Evolutionary conservation across 2,329 filamentous ascomycete species (phyloP), one percentile per base, ranked within the genome.

Genomic region (Penicillium sp.): DNA sequence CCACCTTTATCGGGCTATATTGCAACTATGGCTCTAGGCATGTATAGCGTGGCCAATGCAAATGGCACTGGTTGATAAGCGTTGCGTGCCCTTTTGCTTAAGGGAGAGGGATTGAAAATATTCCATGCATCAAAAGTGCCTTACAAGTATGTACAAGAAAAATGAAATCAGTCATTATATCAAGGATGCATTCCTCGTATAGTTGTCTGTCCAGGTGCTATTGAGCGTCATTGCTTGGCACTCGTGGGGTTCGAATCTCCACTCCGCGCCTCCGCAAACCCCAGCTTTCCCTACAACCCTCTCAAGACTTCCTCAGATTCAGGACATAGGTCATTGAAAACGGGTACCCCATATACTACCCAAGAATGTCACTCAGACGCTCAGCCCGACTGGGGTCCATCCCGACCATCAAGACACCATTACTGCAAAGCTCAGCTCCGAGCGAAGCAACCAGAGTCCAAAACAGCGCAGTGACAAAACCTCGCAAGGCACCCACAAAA

Each of bases 341-440:
- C 26, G 16, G 3, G 4, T 10, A 32, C 22, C 29, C 8, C 18
- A 24, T 34, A 31, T 10, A 37, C 14, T 6, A 16, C 7, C 29
- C 35, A 48, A 64, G 45, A 47, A 84, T 84, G 82, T 78, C 81
- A 38, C 69, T 82, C 11, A 71, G 82, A 60, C 79, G 82, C 52
- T 84, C 82, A 44, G 71, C 78, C 40, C 77, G 82, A 43, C 72
- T 81, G 32, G 73, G 72, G 47, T 68, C 71, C 14, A 67, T 64
- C 45, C 65, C 58, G 50, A 51, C 51, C 13, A 53, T 64, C 49
- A 57, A 64, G 34, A 18, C 60, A 35, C 52, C 61, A 4, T 53
- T 64, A 13, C 56, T 65, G 22, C 61, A 65, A 39, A 57, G 37
- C 18, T 56, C 69, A 43, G 64, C 66, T 51, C 32, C 58, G 11